Conservation (phyloP, 139 green algal species). For the Chlamydomonas sp. region DNA sequence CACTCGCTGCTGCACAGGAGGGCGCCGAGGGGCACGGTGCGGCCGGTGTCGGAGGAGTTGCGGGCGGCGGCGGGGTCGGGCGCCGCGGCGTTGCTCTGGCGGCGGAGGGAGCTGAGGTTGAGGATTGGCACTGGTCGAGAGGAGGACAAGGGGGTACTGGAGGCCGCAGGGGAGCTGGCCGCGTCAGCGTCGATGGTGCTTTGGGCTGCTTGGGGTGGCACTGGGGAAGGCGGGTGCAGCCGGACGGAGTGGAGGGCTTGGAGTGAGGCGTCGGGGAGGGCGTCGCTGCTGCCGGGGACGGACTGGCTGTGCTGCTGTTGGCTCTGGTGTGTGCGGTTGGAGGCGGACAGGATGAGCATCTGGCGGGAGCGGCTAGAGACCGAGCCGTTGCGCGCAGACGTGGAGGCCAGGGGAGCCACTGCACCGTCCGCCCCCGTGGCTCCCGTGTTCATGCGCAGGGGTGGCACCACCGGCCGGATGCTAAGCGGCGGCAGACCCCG, state of each 20-base stretch:
- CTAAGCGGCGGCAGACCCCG: not conserved
- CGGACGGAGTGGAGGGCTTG: too few species aligned
- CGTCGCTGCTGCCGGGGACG: not conserved
- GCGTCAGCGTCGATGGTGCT: too few species aligned
- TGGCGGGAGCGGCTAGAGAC: conserved; percentile 5
- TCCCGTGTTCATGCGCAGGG: not conserved
- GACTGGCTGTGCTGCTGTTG: not conserved
- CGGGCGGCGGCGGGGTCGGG: not conserved
- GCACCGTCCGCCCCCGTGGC: too few species aligned
- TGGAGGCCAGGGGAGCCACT: not conserved
- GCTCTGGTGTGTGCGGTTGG: conserved; percentile 1
- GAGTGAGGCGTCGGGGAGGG: not conserved
- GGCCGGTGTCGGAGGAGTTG: conserved; percentile 15
- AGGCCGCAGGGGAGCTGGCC: too few species aligned
- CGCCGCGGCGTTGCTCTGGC: not conserved
- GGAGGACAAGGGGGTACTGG: too few species aligned
- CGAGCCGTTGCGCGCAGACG: not conserved
- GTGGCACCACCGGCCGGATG: not conserved
- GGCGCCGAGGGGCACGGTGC: conserved; percentile 21
- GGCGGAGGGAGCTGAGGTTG: conserved; percentile 27
- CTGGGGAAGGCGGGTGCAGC: too few species aligned
- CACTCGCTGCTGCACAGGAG: not conserved
- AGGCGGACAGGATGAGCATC: conserved; percentile 28
- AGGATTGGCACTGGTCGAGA: conserved; percentile 2
- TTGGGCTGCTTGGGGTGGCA: too few species aligned